Percentiles rank a stretch among this genome's conserved stretches.
Conservation (phyloP, 306 rosid genomes). For the Spatholobus suberectus region DNA sequence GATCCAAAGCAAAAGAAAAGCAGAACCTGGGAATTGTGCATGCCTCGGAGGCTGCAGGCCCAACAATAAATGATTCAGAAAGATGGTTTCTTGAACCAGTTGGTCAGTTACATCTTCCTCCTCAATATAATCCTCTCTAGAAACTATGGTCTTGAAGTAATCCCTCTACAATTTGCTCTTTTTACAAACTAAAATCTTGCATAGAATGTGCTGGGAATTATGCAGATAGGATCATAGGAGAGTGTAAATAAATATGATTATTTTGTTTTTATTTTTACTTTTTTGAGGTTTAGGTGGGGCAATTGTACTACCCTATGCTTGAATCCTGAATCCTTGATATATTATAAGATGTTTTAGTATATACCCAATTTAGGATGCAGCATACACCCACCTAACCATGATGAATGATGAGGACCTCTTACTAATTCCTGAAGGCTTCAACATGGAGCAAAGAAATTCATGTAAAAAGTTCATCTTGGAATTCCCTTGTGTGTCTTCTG, state of each 20-base stretch:
- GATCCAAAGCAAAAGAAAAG: conserved; percentile 39
- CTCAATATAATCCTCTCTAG: not conserved
- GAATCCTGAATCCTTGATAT: not conserved
- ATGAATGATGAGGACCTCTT: not conserved
- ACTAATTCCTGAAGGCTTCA: not conserved
- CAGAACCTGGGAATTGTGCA: conserved; percentile 37
- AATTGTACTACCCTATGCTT: not conserved
- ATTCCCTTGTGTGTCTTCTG: not conserved
- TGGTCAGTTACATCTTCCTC: conserved; percentile 56
- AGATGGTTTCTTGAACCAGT: conserved; percentile 92
- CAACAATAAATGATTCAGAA: conserved; percentile 45
- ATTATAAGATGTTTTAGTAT: not conserved
- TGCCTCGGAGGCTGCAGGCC: conserved; percentile 53
- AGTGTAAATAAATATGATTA: not conserved
- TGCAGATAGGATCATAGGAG: not conserved
- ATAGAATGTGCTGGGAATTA: not conserved
- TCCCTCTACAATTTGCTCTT: not conserved
- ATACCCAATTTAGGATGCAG: not conserved
- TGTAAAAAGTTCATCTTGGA: not conserved
- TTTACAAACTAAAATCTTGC: not conserved
- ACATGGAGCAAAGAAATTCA: not conserved
- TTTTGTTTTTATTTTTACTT: not conserved
- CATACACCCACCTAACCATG: not conserved
- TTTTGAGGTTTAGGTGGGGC: not conserved
- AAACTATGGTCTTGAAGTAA: not conserved